A percentile compares a stretch with the other conserved stretches of the same genome.
phyloP scores from a whole-genome alignment of 768 basidiomycete genomes.

The Podaxis rugospora region DNA sequence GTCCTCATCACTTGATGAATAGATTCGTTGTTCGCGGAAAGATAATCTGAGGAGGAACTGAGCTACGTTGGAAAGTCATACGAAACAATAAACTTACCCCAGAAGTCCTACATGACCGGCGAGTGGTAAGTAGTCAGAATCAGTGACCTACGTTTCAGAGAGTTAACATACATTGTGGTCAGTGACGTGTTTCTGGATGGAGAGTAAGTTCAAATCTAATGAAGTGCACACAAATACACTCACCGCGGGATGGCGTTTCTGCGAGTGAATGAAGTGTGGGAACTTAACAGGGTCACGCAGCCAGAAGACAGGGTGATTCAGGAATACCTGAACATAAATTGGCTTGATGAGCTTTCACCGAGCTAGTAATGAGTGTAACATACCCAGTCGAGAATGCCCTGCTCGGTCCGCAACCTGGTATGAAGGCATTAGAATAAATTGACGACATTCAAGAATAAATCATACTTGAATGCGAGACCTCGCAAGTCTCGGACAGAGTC shows the following conservation, averaged over 20 bases:
- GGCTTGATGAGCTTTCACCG: background rate
- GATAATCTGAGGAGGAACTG: conserved; percentile 33
- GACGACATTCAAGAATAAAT: background rate
- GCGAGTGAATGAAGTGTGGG: conserved; percentile 43
- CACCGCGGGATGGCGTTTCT: conserved; percentile 46
- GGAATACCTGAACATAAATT: conserved; percentile 20
- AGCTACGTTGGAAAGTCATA: background rate
- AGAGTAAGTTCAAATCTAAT: background rate
- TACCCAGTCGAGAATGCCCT: conserved; percentile 30
- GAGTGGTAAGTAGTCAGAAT: background rate
- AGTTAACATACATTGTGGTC: background rate
- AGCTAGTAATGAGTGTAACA: background rate
- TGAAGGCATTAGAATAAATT: conserved; percentile 12
- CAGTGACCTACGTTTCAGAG: background rate
- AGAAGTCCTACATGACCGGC: background rate
- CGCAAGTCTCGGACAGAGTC: conserved; percentile 48
- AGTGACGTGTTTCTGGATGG: background rate
- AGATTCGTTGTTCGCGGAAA: conserved; percentile 43
- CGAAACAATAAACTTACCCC: background rate
- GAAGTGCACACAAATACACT: conserved; percentile 14
- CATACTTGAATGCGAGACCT: conserved; percentile 46
- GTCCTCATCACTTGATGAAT: conserved; percentile 43
- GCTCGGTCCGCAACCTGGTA: conserved; percentile 29
- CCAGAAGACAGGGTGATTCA: conserved; percentile 45
- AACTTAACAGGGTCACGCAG: conserved; percentile 45